Conservation (phyloP, 225 moss, liverwort and hornwort species). For the Marchantia polymorpha region DNA sequence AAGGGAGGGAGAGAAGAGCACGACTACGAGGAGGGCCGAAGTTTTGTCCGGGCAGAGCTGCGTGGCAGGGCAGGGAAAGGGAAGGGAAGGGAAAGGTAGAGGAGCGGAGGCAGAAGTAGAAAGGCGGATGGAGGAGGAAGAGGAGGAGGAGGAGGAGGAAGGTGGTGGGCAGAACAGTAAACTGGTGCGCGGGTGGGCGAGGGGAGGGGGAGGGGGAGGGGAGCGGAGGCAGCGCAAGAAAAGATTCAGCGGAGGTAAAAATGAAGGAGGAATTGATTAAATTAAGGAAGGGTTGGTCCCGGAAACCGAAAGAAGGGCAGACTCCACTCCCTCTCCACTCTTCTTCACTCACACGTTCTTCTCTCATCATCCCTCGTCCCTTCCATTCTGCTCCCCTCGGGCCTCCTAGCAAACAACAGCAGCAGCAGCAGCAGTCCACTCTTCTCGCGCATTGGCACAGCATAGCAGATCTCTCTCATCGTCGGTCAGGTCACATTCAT, state of each 20-base stretch:
- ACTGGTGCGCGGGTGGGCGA: background rate
- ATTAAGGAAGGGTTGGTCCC: constrained; percentile 14
- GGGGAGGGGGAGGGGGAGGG: background rate
- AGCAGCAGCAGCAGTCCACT: constrained; percentile 3
- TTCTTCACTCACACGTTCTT: constrained; percentile 26
- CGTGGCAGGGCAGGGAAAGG: no score
- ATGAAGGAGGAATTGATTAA: constrained; percentile 11
- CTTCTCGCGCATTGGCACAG: constrained; percentile 1
- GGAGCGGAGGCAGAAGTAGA: background rate
- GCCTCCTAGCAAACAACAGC: constrained; percentile 3
- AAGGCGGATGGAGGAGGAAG: background rate
- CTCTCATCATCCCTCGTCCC: constrained; percentile 22
- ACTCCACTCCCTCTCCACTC: constrained; percentile 14
- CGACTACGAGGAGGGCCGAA: no score
- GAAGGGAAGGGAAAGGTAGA: no score
- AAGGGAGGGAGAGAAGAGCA: no score
- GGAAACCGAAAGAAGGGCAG: constrained; percentile 24
- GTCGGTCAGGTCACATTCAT: background rate
- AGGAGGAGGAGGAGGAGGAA: background rate
- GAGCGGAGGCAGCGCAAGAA: background rate
- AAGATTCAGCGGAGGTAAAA: constrained; percentile 12
- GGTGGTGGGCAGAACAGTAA: constrained; percentile 7
- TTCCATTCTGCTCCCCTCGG: constrained; percentile 21
- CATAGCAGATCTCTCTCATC: constrained; percentile 22
- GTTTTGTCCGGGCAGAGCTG: no score